Base-by-base conservation (phyloP, 192 early-diverging fungal species). In the Tieghemiomyces parasiticus region DNA sequence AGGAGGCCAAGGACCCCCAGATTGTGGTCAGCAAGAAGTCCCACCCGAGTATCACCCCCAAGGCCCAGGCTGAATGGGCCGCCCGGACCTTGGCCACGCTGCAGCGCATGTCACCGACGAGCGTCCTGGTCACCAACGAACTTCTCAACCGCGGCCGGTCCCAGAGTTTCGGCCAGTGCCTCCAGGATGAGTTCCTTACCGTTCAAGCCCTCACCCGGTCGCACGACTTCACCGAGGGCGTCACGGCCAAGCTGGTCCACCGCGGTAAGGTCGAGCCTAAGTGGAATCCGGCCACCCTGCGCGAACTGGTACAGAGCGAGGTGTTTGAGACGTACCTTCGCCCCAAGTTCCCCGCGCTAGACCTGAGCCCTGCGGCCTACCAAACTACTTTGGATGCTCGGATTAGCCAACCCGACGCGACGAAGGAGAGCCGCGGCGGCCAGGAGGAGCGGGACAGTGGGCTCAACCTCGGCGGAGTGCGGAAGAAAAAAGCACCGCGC, bases 161-260 rank as follows among this genome's bases (percentile, higher is more conserved):
- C 16, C 59, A 81, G 60, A 68, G 75, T 28, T 84, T 99, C 69
- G 78, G 78, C 22, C 75, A 84, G 60, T 91, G 89, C 56, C 89
- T 97, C 69, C 63, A 77, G 46, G 81, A 91, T 79, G 96, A 99
- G 69, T 88, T 86, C 62, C 74, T 75, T 8, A 69, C 95, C 52
- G 88, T 78, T 9, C 83, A 87, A 63, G 79, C 81, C 61, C 88
- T 88, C 46, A 70, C 97, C 58, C 67, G 49, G 14, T 81, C 75
- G 1, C 81, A 80, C 48, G 94, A 99, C 66, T 92, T 99, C 64
- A 65, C 75, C 45, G 91, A 93, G 77, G 94, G 96, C 16, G 92
- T 97, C 0, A 84, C 65, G 16, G 82, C 87, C 19, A 67, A 76
- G 30, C 73, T 99, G 60, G 73, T 94, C 38, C 72, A 81, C 61